Base-by-base conservation (phyloP, 164 flowering plant species). In the Stephania cephalantha region DNA sequence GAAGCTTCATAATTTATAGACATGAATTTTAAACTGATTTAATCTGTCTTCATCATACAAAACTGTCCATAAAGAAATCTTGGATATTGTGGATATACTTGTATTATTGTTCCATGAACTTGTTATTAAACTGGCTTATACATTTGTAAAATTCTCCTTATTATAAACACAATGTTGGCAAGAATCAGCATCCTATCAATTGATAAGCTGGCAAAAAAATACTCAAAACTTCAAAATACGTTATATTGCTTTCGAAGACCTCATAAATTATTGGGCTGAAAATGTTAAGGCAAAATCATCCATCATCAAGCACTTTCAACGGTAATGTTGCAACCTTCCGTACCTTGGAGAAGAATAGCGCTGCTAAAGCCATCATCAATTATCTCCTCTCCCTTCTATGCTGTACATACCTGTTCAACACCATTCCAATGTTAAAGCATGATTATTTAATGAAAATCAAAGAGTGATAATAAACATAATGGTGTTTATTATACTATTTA, bases 371-470 rank as follows among this genome's bases (percentile, higher is more conserved):
- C 72, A 53, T 72, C 15, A 61, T 12, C 68, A 46, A 53, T 12
- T 35, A 5, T 68, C 68, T 73, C 61, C 71, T 46, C 76, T 70
- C 45, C 75, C 69, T 30, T 30, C 77, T 18, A 71, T 73, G 83
- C 79, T 78, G 73, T 79, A 77, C 84, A 79, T 31, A 73, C 80
- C 86, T 75, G 77, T 76, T 71, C 15, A 78, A 53, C 48, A 30
- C 30, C 42, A 68, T 9, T 66, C 13, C 17, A 42, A 13, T 13
- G 69, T 70, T 7, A 52, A 68, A 46, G n/a, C 25, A 74, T 4
- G 64, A 15, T 9, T 22, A 68, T 30, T 78, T 17, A 44, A 46
- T 53, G 25, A 69, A 61, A 63, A 1, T n/a, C 25, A 71, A 17
- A 70, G 22, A 15, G 15, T n/a, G 29, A 20, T 18, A 2, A 3